Evolutionary conservation across 179 eudicot species (phyloP).

Genomic region (Heliamphora pulchella): DNA sequence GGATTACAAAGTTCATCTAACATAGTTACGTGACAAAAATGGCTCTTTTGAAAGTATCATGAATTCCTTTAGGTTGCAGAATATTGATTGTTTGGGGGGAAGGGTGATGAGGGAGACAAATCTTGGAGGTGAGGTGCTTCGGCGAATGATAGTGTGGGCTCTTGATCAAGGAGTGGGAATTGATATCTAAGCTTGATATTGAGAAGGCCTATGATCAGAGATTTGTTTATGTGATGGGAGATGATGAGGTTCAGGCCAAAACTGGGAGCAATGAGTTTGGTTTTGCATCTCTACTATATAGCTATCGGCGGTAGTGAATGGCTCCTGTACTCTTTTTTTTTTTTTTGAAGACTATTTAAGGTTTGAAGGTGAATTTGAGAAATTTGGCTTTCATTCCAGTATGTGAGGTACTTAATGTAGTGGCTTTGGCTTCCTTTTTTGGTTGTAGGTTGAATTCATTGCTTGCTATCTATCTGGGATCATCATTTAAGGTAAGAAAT

Average conservation of each 20-base stretch:
- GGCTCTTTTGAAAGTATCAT: neutral
- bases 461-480: too few species aligned
- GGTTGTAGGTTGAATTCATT: too few species aligned
- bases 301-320: neutral
- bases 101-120: neutral
- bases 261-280: neutral
- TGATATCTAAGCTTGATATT: neutral
- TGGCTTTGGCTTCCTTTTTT: too few species aligned
- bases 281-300: neutral
- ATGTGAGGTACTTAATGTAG: too few species aligned
- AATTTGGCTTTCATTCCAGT: too few species aligned
- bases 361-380: too few species aligned
- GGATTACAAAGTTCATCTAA: neutral
- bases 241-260: neutral
- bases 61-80: neutral
- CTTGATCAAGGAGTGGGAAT: neutral
- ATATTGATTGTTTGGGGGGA: neutral
- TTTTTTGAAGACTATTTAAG: too few species aligned
- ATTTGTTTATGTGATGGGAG: neutral
- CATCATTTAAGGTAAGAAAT: too few species aligned
- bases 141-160: conserved; percentile 5
- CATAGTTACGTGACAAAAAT: neutral
- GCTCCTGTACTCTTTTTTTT: neutral
- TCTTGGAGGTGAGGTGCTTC: neutral
- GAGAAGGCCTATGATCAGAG: neutral